phyloP scores from a whole-genome alignment of 371 early-diverging fungal species.

The Dipsacomyces acuminosporus region DNA sequence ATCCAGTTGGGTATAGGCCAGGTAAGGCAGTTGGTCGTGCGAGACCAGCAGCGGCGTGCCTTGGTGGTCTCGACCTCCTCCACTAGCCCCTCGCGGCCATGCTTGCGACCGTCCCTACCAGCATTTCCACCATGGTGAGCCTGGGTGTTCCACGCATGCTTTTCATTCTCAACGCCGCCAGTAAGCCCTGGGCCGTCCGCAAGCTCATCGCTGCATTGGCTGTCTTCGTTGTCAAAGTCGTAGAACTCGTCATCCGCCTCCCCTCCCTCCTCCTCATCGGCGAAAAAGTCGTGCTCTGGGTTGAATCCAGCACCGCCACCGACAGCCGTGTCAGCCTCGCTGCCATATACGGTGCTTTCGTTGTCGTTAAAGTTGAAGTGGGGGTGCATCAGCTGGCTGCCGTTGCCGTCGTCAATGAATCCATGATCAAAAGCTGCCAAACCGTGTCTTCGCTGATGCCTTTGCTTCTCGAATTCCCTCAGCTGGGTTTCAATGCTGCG shows the following conservation, averaged over 20 bases:
- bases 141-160: neutral
- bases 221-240: too few relatives aligned
- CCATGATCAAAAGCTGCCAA: conserved; percentile 6
- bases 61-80: conserved; percentile 54
- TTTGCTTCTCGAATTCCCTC: conserved; percentile 60
- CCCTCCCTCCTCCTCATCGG: conserved; percentile 33
- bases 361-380: conserved; percentile 34
- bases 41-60: conserved; percentile 65
- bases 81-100: conserved; percentile 17
- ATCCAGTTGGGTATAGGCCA: conserved; percentile 71
- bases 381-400: conserved; percentile 39
- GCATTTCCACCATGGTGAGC: neutral
- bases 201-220: too few relatives aligned
- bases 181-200: too few relatives aligned
- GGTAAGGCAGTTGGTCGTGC: conserved; percentile 62
- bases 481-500: conserved; percentile 74
- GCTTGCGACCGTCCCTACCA: neutral
- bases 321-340: conserved; percentile 48
- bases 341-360: conserved; percentile 34
- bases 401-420: conserved; percentile 16
- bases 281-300: conserved; percentile 29
- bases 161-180: too few relatives aligned
- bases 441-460: conserved; percentile 27
- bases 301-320: conserved; percentile 17
- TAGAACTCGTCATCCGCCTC: conserved; percentile 12